Percentiles rank a stretch among this genome's conserved stretches.
phyloP scores from a whole-genome alignment of 1,139 yeast genomes.

The Geotrichum klebahnii region DNA sequence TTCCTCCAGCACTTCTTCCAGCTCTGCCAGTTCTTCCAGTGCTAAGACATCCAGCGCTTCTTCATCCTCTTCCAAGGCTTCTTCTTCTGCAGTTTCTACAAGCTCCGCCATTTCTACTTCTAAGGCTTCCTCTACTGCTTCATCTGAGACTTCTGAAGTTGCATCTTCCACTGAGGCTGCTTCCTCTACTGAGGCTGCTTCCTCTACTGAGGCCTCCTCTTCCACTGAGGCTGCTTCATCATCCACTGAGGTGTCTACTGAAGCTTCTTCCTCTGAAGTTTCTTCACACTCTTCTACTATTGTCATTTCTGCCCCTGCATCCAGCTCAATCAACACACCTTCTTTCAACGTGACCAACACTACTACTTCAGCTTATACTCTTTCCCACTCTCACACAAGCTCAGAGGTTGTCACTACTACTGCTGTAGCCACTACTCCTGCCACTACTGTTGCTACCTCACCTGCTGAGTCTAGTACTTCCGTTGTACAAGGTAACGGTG shows the following conservation, averaged over 20 bases:
- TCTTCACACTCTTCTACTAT: neutral
- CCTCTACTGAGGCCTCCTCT: neutral
- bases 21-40: constrained; percentile 1
- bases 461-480: constrained; percentile 19
- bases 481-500: constrained; percentile 4
- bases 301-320: constrained; percentile 4
- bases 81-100: constrained; percentile 18
- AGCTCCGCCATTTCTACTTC: no score
- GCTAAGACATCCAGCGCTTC: neutral
- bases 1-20: neutral
- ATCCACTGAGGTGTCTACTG: no score
- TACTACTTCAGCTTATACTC: no score
- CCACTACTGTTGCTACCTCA: constrained; percentile 26
- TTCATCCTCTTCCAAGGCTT: constrained; percentile 1
- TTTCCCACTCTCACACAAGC: no score
- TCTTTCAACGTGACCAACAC: constrained; percentile 26
- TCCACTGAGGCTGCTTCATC: constrained; percentile 9
- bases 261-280: no score
- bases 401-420: no score
- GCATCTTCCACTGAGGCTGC: constrained; percentile 26
- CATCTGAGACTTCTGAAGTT: constrained; percentile 28
- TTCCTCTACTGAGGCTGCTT: neutral
- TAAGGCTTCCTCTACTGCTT: constrained; percentile 12
- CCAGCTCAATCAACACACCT: constrained; percentile 15
- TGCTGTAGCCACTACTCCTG: constrained; percentile 27